phyloP scores from a whole-genome alignment of 176 grass and related monocot species.

The Avena sativa region DNA sequence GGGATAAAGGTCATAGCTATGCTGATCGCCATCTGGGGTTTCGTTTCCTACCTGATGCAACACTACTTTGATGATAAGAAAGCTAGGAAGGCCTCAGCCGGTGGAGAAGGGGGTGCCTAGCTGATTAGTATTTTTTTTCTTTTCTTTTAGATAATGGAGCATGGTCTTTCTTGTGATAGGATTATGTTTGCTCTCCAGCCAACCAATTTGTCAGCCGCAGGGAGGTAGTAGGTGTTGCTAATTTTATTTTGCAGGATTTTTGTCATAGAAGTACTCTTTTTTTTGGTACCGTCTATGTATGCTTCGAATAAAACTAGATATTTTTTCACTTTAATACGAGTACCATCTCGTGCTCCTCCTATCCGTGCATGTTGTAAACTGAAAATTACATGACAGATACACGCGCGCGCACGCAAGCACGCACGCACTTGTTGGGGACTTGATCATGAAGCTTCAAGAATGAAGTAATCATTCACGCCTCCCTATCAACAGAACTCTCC shows the following conservation, averaged over 20 bases:
- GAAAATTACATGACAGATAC: too few species aligned
- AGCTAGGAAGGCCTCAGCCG: slow-evolving; percentile 44
- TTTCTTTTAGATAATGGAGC: neutral
- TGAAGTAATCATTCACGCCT: too few species aligned
- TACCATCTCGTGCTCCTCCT: neutral
- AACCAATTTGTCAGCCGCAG: slow-evolving; percentile 28
- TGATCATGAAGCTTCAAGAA: too few species aligned
- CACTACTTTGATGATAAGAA: slow-evolving; percentile 65
- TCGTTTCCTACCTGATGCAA: slow-evolving; percentile 82
- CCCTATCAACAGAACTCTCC: too few species aligned
- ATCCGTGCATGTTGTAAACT: too few species aligned
- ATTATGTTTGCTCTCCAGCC: neutral
- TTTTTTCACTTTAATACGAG: neutral
- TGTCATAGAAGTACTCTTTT: neutral
- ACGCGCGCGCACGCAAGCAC: too few species aligned
- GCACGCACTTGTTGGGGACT: too few species aligned
- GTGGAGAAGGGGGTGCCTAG: slow-evolving; percentile 32
- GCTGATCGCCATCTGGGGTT: slow-evolving; percentile 81
- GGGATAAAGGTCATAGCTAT: slow-evolving; percentile 71
- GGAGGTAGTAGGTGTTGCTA: slow-evolving; percentile 28
- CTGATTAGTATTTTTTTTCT: neutral
- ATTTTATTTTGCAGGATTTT: slow-evolving; percentile 24
- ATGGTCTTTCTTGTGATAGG: slow-evolving; percentile 7
- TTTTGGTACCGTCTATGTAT: slow-evolving; percentile 28
- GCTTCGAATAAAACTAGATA: neutral